A percentile compares a stretch with the other conserved stretches of the same genome.
Conservation (phyloP, 139 green algal species). For the Haematococcus lacustris region DNA sequence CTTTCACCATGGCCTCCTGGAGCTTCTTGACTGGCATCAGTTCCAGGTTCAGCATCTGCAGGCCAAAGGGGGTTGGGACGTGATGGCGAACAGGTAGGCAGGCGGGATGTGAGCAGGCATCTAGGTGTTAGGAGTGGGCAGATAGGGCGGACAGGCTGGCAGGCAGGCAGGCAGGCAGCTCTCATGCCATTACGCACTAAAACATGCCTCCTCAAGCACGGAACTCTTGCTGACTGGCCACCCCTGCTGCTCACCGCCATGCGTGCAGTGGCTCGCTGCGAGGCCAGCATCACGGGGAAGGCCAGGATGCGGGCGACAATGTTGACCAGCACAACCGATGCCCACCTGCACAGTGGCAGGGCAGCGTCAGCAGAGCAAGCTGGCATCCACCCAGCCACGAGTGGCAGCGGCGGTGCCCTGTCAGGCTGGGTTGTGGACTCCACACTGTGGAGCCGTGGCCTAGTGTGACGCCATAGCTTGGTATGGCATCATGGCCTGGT, state of each 20-base stretch:
- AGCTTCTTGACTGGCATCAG: constrained; percentile 26
- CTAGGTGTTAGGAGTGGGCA: not conserved
- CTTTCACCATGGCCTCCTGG: constrained; percentile 23
- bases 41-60: constrained; percentile 33
- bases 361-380: too few relatives aligned
- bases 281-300: constrained; percentile 58
- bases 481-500: not conserved
- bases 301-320: constrained; percentile 37
- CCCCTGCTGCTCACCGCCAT: too few relatives aligned
- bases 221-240: constrained; percentile 19
- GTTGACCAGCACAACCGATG: constrained; percentile 24
- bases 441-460: not conserved
- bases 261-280: constrained; percentile 57
- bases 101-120: too few relatives aligned
- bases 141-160: too few relatives aligned
- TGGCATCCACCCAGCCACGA: too few relatives aligned
- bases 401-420: too few relatives aligned
- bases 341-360: constrained; percentile 8
- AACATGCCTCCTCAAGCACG: not conserved
- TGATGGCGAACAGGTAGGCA: not conserved
- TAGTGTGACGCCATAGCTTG: not conserved
- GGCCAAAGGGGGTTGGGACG: not conserved
- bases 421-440: not conserved
- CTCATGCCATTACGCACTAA: not conserved
- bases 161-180: too few relatives aligned